Percentiles rank a stretch among this genome's conserved stretches.
Conservation (phyloP, 306 rosid species). For the Albizia julibrissin region DNA sequence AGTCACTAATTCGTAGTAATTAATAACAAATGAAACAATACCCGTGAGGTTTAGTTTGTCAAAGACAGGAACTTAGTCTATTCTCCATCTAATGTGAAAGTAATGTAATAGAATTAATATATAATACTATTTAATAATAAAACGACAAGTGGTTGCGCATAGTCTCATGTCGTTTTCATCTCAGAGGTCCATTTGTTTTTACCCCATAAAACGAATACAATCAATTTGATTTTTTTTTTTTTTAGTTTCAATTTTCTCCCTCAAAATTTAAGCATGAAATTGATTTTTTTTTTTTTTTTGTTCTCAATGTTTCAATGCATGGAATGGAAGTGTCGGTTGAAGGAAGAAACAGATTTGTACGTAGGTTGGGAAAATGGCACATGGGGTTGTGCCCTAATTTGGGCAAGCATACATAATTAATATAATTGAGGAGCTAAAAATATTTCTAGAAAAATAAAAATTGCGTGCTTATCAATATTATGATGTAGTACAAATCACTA, state of each 20-base stretch:
- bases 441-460: not conserved
- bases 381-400: slow-evolving; percentile 43
- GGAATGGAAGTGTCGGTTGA: slow-evolving; percentile 40
- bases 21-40: not conserved
- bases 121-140: slow-evolving; percentile 5
- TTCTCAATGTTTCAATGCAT: not conserved
- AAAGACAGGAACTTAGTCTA: slow-evolving; percentile 15
- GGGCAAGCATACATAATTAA: slow-evolving; percentile 10
- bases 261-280: too few relatives aligned
- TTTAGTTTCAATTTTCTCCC: not conserved
- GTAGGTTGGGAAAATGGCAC: slow-evolving; percentile 37
- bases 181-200: not conserved
- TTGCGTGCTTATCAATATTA: not conserved
- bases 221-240: not conserved
- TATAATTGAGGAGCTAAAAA: not conserved
- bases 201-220: not conserved
- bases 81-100: slow-evolving; percentile 20
- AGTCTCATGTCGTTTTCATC: not conserved
- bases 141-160: slow-evolving; percentile 29
- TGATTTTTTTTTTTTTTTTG: not conserved
- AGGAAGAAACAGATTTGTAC: slow-evolving; percentile 31
- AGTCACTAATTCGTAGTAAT: not conserved
- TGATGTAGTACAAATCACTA: not conserved
- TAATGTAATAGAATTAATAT: slow-evolving; percentile 2
- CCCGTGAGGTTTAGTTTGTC: not conserved